A percentile compares a stretch with the other conserved stretches of the same genome.
Evolutionary conservation across 805 yeast genomes (phyloP).

Genomic region (Starmerella apis): DNA sequence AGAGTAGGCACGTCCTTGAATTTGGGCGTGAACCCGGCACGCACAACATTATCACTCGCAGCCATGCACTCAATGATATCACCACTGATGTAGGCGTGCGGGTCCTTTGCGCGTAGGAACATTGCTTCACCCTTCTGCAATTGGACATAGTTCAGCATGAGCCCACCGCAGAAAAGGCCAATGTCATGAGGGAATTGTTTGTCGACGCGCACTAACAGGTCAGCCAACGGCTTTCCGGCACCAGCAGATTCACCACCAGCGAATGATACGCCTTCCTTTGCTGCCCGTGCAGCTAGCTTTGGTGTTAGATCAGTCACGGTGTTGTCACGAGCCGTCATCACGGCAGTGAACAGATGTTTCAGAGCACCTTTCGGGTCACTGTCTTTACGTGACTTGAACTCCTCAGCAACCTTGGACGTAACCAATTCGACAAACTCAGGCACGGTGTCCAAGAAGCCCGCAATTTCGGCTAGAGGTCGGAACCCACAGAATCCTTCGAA

Average conservation of each 20-base stretch:
- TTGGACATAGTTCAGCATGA: constrained; percentile 77
- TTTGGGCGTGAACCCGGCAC: constrained; percentile 99
- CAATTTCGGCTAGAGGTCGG: constrained; percentile 75
- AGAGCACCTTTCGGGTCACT: constrained; percentile 54
- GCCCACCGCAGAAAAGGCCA: constrained; percentile 92
- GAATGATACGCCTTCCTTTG: constrained; percentile 31
- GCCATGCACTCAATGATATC: constrained; percentile 99
- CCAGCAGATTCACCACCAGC: constrained; percentile 28
- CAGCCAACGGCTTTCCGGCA: constrained; percentile 47
- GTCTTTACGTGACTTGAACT: constrained; percentile 34
- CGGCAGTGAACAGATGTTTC: constrained; percentile 63
- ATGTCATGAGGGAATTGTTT: constrained; percentile 87
- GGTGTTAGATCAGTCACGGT: constrained; percentile 47
- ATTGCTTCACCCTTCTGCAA: constrained; percentile 88
- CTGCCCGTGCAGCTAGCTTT: constrained; percentile 56
- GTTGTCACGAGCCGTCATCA: constrained; percentile 74
- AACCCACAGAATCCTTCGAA: constrained; percentile 98
- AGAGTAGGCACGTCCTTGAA: constrained; percentile 89
- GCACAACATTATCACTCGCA: constrained; percentile 93
- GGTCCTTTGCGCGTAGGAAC: constrained; percentile 92
- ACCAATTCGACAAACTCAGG: constrained; percentile 70
- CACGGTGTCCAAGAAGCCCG: constrained; percentile 52
- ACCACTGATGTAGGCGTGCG: constrained; percentile 95
- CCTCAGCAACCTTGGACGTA: constrained; percentile 50
- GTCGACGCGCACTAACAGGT: constrained; percentile 64